Percentiles rank a stretch among this genome's conserved stretches.
These are phyloP conservation scores for Colletotrichum theobromicola DNA, from an alignment of 2,329 filamentous ascomycete species.

Conservation along the genomic window DNA sequence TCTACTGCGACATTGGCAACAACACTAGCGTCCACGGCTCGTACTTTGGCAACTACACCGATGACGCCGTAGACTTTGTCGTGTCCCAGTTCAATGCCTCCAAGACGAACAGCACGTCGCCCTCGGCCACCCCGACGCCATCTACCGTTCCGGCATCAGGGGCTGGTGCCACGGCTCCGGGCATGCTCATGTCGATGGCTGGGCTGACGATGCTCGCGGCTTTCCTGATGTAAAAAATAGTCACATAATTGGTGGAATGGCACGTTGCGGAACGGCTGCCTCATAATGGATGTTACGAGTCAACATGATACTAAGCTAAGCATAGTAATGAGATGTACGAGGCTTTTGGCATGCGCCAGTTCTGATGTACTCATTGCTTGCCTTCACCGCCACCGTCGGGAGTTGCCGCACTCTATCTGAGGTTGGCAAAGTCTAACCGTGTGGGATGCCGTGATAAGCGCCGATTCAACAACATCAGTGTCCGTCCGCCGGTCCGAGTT, in stretches of 20 bases:
- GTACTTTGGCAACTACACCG: conserved; percentile 41
- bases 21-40: conserved; percentile 32
- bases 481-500: background rate
- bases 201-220: background rate
- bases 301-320: background rate
- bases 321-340: background rate
- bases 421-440: no score
- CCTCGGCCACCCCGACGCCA: background rate
- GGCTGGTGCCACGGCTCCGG: background rate
- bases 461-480: no score
- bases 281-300: background rate
- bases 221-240: background rate
- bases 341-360: background rate
- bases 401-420: background rate
- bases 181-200: background rate
- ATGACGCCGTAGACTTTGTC: conserved; percentile 39
- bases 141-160: background rate
- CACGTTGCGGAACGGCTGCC: background rate
- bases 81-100: conserved; percentile 34
- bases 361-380: background rate
- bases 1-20: conserved; percentile 42
- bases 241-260: background rate
- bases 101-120: background rate
- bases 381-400: background rate
- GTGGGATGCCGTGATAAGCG: background rate